Conservation (phyloP, 805 yeast species). For the Yarrowia alimentaria region DNA sequence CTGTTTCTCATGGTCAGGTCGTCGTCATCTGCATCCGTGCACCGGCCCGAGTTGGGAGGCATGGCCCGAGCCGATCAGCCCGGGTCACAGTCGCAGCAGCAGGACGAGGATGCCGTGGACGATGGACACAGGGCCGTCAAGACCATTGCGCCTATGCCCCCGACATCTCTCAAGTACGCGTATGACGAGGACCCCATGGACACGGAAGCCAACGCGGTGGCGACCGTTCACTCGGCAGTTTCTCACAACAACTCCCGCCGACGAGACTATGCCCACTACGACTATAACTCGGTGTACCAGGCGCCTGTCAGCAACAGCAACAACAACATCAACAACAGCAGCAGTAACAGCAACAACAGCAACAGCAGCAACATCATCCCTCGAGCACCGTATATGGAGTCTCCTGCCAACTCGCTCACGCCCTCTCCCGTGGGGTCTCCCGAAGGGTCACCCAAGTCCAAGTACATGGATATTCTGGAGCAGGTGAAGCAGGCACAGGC, state of each 20-base stretch:
- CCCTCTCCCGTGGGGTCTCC: conserved; percentile 16
- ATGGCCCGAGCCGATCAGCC: conserved; percentile 15
- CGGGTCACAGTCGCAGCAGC: too few species aligned
- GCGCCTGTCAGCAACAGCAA: conserved; percentile 10
- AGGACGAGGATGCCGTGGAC: conserved; percentile 14
- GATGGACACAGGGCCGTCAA: conserved; percentile 37
- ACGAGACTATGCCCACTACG: conserved; percentile 34
- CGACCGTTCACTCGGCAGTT: conserved; percentile 47
- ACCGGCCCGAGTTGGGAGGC: conserved; percentile 33
- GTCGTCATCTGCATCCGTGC: conserved; percentile 38
- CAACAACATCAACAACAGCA: neutral
- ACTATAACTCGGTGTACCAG: conserved; percentile 35
- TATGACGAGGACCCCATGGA: conserved; percentile 58
- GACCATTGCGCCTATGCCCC: conserved; percentile 77
- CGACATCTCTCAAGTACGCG: conserved; percentile 80
- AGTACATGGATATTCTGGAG: conserved; percentile 26
- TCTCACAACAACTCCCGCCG: conserved; percentile 62
- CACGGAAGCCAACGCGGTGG: conserved; percentile 37
- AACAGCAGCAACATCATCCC: conserved; percentile 14
- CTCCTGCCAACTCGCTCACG: conserved; percentile 19
- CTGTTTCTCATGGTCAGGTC: conserved; percentile 57
- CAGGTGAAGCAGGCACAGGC: conserved; percentile 27
- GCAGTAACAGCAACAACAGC: neutral
- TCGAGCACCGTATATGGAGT: conserved; percentile 23
- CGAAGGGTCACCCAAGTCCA: conserved; percentile 16